A percentile compares a stretch with the other conserved stretches of the same genome.
Evolutionary conservation across 192 early-diverging fungal species (phyloP).

Genomic region (Coemansia sp.): DNA sequence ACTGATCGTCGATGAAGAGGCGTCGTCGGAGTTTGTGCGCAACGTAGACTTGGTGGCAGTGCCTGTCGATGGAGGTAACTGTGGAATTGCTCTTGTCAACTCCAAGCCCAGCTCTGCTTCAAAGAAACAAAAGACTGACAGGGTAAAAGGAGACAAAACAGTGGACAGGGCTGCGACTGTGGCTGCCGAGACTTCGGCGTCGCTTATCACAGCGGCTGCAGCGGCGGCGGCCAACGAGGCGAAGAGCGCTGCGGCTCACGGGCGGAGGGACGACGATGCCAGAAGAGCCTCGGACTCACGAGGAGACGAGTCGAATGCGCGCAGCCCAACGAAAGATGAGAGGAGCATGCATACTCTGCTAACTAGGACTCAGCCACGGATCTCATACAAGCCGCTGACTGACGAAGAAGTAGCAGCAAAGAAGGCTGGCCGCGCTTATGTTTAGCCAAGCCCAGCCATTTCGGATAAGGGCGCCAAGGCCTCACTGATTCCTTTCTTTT

Average conservation of each 20-base stretch:
- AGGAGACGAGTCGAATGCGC: background rate
- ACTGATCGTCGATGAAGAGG: slow-evolving; percentile 40
- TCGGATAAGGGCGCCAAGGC: slow-evolving; percentile 4
- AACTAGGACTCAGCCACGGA: slow-evolving; percentile 31
- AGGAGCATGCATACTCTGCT: slow-evolving; percentile 11
- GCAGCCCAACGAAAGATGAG: slow-evolving; percentile 4
- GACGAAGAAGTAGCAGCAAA: slow-evolving; percentile 49
- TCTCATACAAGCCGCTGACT: slow-evolving; percentile 39
- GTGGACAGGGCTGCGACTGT: slow-evolving; percentile 1
- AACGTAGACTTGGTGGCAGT: slow-evolving; percentile 31
- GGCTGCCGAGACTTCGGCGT: slow-evolving; percentile 17
- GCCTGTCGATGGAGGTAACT: slow-evolving; percentile 34
- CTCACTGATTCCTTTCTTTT: background rate
- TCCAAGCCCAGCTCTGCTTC: slow-evolving; percentile 12
- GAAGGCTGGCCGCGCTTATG: slow-evolving; percentile 14
- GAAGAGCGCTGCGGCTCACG: slow-evolving; percentile 1
- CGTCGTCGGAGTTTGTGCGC: slow-evolving; percentile 28
- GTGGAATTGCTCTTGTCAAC: slow-evolving; percentile 36
- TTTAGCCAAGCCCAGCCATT: background rate
- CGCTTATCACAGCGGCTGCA: slow-evolving; percentile 39
- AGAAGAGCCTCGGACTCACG: background rate
- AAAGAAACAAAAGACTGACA: slow-evolving; percentile 39
- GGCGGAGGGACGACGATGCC: background rate
- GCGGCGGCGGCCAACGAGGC: slow-evolving; percentile 38
- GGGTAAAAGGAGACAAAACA: background rate